Evolutionary conservation across 139 green algal genomes (phyloP).

Genomic region (Chara braunii): DNA sequence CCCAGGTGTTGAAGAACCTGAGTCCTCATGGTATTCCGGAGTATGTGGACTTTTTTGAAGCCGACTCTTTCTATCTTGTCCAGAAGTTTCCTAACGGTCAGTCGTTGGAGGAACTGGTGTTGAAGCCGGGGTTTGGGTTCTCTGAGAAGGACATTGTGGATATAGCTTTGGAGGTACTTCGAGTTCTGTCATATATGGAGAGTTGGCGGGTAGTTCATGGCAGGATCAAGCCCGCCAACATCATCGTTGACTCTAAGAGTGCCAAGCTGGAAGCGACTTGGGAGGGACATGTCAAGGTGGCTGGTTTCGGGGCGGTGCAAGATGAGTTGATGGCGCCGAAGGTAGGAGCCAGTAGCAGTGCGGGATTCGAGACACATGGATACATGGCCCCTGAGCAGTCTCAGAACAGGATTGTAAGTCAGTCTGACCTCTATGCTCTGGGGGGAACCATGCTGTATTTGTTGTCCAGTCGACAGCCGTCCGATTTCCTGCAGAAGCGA

Average conservation of each 20-base stretch:
- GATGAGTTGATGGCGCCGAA: too few species aligned
- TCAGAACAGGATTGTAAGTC: slow-evolving; percentile 53
- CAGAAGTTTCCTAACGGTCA: slow-evolving; percentile 72
- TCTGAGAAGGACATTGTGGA: slow-evolving; percentile 36
- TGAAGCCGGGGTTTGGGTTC: not conserved
- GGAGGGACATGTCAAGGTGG: too few species aligned
- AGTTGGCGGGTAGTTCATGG: too few species aligned
- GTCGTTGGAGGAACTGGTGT: slow-evolving; percentile 39
- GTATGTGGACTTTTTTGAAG: slow-evolving; percentile 87
- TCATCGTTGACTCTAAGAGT: too few species aligned
- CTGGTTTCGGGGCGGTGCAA: slow-evolving; percentile 88
- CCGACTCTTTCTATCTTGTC: slow-evolving; percentile 79
- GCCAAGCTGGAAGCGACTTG: too few species aligned
- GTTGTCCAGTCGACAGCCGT: slow-evolving; percentile 53
- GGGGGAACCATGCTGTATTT: slow-evolving; percentile 83
- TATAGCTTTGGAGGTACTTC: slow-evolving; percentile 54
- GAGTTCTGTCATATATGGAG: slow-evolving; percentile 65
- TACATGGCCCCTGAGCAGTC: slow-evolving; percentile 92
- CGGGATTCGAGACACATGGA: slow-evolving; percentile 76
- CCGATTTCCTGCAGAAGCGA: slow-evolving; percentile 55
- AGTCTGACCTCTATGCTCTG: slow-evolving; percentile 79
- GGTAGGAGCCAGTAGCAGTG: too few species aligned
- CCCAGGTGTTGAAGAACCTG: slow-evolving; percentile 47
- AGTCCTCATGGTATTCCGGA: slow-evolving; percentile 55
- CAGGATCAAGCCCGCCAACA: too few species aligned